phyloP scores from a whole-genome alignment of 2,329 filamentous ascomycete genomes.

The Fusarium lateritium region DNA sequence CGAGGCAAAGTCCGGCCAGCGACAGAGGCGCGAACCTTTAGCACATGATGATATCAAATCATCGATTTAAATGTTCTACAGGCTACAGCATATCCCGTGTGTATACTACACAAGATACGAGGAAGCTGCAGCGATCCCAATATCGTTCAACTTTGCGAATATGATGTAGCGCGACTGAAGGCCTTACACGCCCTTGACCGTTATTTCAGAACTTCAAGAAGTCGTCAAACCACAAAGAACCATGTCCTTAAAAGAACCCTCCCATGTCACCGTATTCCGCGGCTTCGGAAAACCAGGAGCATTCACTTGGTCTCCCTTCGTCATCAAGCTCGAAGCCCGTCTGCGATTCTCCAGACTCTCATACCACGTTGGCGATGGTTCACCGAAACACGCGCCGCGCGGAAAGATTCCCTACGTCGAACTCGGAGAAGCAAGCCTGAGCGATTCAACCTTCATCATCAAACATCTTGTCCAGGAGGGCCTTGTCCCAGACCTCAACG shows the following conservation, averaged over 20 bases:
- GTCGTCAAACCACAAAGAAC: not conserved
- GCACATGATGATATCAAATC: conserved; percentile 3
- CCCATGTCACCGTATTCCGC: conserved; percentile 60
- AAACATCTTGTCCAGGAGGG: conserved; percentile 58
- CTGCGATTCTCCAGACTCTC: conserved; percentile 66
- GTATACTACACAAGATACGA: no score
- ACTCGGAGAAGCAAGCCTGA: conserved; percentile 53
- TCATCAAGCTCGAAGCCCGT: conserved; percentile 73
- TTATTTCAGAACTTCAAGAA: not conserved
- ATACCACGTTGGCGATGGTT: conserved; percentile 64
- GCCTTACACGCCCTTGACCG: no score
- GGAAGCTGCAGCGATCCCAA: no score
- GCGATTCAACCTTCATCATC: conserved; percentile 71
- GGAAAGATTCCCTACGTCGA: conserved; percentile 74
- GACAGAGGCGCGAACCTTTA: conserved; percentile 1
- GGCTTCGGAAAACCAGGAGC: conserved; percentile 59
- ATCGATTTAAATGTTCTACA: no score
- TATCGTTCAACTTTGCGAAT: no score
- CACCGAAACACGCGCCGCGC: conserved; percentile 61
- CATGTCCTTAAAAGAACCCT: conserved; percentile 11
- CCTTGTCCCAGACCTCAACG: conserved; percentile 64
- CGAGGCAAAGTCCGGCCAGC: conserved; percentile 14
- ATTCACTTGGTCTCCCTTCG: conserved; percentile 73
- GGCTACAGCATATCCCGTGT: no score
- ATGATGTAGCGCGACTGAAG: no score